Base-by-base conservation (phyloP, 140 eudicot genomes). In the Bidens hawaiensis region DNA sequence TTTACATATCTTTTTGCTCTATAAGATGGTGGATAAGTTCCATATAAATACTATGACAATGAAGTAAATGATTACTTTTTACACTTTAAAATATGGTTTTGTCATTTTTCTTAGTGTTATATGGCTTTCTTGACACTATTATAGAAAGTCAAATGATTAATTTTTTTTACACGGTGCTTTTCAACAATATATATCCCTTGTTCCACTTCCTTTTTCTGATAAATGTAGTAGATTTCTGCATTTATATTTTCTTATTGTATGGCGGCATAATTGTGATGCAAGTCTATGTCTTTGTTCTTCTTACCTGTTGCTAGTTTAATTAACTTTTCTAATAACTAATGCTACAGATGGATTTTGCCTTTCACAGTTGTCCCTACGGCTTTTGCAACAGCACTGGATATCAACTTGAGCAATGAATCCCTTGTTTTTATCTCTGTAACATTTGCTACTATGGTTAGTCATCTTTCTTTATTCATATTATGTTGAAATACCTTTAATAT, bases 381-480 rank as follows among this genome's bases (percentile, higher is more conserved):
- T 65, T 83, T 90, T 51, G 86, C 94, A 75, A 90, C 98, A n/a
- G 96, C 98, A 61, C 73, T 90, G 96, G 98, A 90, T 76, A 62
- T 90, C 78, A 90, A 90, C 80, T 79, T 90, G 78, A 90, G 98
- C 96, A 90, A 90, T 53, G 94, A 76, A 48, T 90, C 98, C 33
- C 96, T 90, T 73, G 98, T 90, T 80, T 84, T 87, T 75, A 87
- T 90, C 69, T 75, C 96, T 56, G 98, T 90, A 47, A 87, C 96
- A 59, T 90, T 90, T 78, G 98, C 98, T 73, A 90, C 98, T 28
- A 90, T 90, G 98, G 98, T 90, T 64, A 21, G 94, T 86, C 66
- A 34, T 67, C 64, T 73, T 70, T 79, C 70, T 63, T 55, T 41
- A 15, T 50, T 49, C 62, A 48, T 40, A n/a, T 57, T 27, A 2